Conservation (phyloP, 108 stramenopile species). For the Phaeodactylum tricornutum region DNA sequence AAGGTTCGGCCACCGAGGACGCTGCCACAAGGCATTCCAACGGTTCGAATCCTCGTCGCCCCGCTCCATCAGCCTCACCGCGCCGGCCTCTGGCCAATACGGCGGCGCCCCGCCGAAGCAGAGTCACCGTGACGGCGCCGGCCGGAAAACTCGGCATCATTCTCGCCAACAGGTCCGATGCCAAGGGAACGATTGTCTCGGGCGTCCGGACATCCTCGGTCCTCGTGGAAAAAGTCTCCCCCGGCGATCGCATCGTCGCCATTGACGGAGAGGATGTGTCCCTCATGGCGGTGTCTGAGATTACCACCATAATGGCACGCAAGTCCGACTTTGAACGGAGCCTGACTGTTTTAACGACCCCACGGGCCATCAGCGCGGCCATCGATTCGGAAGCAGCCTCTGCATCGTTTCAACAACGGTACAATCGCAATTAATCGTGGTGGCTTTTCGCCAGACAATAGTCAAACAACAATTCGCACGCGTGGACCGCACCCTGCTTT, state of each 20-base stretch:
- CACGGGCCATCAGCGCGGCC: constrained; percentile 1
- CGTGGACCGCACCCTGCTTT: no score
- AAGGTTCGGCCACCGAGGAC: constrained; percentile 12
- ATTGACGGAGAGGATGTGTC: constrained; percentile 89
- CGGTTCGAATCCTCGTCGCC: constrained; percentile 10
- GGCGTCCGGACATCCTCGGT: constrained; percentile 74
- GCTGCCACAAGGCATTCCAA: background rate
- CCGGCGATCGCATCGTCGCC: constrained; percentile 79
- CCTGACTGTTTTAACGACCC: constrained; percentile 48
- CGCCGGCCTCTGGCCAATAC: constrained; percentile 17
- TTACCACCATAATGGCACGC: constrained; percentile 82
- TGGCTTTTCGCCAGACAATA: no score
- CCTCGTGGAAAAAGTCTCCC: constrained; percentile 61
- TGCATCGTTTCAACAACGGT: no score
- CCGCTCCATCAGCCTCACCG: background rate
- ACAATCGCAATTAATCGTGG: no score
- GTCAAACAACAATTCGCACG: no score
- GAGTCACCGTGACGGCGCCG: constrained; percentile 65
- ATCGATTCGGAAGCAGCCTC: no score
- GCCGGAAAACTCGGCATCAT: constrained; percentile 87
- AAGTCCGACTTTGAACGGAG: constrained; percentile 79
- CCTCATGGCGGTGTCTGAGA: constrained; percentile 82
- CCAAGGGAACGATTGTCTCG: constrained; percentile 79
- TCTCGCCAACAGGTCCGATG: constrained; percentile 82
- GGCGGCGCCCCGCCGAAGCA: constrained; percentile 27